Base-by-base conservation (phyloP, 441 rosid genomes). In the Brassica balearica region DNA sequence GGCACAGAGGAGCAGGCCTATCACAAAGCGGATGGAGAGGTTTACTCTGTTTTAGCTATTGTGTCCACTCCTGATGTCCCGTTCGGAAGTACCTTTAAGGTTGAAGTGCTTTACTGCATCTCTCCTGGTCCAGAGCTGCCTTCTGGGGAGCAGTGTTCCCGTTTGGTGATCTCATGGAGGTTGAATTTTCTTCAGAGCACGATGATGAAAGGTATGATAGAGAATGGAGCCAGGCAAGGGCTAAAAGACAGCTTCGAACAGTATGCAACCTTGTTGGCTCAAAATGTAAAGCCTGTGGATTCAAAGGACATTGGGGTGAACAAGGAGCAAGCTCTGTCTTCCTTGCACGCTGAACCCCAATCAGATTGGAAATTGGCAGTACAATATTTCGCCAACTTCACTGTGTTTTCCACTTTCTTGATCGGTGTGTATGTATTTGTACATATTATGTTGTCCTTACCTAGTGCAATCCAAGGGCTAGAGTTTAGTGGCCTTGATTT, bases 181-280 rank as follows among this genome's bases (percentile, higher is more conserved):
- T 82, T 88, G 85, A 95, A 93, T 83, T 95, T 93, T 78, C 74
- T 91, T 75, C 98, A 93, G 86, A 91, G 91, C 82, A 89, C 97
- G 38, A 93, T 93, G 94, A 93, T 93, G 96, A 91, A 82, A 86
- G 83, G 97, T 55, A 92, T 95, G 97, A 95, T 93, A 79, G 98
- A 95, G 82, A 91, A 85, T 77, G 99, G 98, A 59, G 94, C 97
- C 51, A 85, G 93, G 23, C 88, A 84, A 77, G 99, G 97, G 75
- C 64, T 95, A 41, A 95, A 84, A 86, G 98, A 93, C 8, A 93
- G 88, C 76, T 93, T 82, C 62, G 99, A 90, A 76, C 92, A 84
- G 73, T 92, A 82, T 82, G 85, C 88, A 7, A 78, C 86, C 80
- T 58, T 92, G 59, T 75, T 95, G 67, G 87, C 88, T 73, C 89